These are phyloP conservation scores for Candida sakaeoensis DNA, from an alignment of 805 yeast species.

Conservation along the genomic window DNA sequence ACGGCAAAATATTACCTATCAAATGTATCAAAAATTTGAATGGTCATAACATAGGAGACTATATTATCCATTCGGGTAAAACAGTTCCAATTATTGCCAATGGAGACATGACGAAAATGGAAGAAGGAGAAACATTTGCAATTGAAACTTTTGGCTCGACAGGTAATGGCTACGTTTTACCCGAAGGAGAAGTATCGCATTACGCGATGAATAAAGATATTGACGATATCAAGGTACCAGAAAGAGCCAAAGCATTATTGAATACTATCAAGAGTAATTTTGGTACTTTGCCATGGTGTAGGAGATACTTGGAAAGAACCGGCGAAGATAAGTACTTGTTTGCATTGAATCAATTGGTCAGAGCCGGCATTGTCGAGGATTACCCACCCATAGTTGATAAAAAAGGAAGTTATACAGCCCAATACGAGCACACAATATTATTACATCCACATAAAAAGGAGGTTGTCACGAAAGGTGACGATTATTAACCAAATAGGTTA, in stretches of 20 bases:
- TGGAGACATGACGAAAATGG: conserved; percentile 95
- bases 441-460: conserved; percentile 91
- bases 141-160: conserved; percentile 98
- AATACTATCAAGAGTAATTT: conserved; percentile 72
- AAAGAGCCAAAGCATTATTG: conserved; percentile 67
- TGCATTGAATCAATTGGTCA: conserved; percentile 81
- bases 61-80: conserved; percentile 88
- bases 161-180: conserved; percentile 84
- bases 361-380: conserved; percentile 84
- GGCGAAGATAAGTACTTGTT: conserved; percentile 90
- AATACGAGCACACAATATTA: conserved; percentile 89
- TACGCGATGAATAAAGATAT: conserved; percentile 64
- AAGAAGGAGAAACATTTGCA: conserved; percentile 97
- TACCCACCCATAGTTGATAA: conserved; percentile 89
- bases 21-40: conserved; percentile 88
- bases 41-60: conserved; percentile 90
- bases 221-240: conserved; percentile 41
- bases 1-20: conserved; percentile 81
- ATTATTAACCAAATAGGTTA: too few relatives aligned
- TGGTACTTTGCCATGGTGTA: conserved; percentile 95
- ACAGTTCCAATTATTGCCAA: conserved; percentile 94
- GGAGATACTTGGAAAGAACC: conserved; percentile 85
- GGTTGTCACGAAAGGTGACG: conserved; percentile 93
- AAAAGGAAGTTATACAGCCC: conserved; percentile 90
- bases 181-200: conserved; percentile 92